A percentile compares a stretch with the other conserved stretches of the same genome.
These are phyloP conservation scores for Rosellinia necatrix DNA, from an alignment of 2,329 filamentous ascomycete species.

Conservation along the genomic window DNA sequence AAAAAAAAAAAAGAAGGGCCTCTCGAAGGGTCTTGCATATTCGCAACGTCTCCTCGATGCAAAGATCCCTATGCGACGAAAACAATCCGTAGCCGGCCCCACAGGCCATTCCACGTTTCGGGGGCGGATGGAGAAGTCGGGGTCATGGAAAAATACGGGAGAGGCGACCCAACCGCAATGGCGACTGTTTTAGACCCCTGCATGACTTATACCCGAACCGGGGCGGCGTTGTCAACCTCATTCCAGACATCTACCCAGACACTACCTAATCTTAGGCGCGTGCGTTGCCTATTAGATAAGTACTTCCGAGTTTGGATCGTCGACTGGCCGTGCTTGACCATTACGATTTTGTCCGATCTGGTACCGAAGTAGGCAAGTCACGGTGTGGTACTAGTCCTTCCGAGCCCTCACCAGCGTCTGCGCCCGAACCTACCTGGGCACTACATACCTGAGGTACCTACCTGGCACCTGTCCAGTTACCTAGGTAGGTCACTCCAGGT, in stretches of 20 bases:
- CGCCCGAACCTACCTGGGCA: neutral
- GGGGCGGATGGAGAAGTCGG: slow-evolving; percentile 17
- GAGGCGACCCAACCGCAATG: slow-evolving; percentile 10
- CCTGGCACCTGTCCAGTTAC: neutral
- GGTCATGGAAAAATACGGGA: slow-evolving; percentile 32
- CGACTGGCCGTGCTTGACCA: slow-evolving; percentile 13
- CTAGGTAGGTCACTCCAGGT: neutral
- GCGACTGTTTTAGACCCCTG: slow-evolving; percentile 9
- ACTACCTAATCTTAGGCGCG: too few relatives aligned
- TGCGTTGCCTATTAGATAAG: too few relatives aligned
- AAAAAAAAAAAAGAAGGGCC: too few relatives aligned
- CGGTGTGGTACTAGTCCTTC: neutral
- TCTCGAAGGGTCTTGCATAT: slow-evolving; percentile 24
- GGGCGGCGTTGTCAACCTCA: slow-evolving; percentile 8
- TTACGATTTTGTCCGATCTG: slow-evolving; percentile 28
- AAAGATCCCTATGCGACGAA: slow-evolving; percentile 25
- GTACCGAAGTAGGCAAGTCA: slow-evolving; percentile 2
- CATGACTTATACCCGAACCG: slow-evolving; percentile 21
- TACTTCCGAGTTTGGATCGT: too few relatives aligned
- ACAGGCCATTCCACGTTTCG: slow-evolving; percentile 7
- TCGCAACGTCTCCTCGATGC: slow-evolving; percentile 17
- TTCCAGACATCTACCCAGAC: too few relatives aligned
- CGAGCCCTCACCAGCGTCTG: neutral
- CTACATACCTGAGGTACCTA: neutral
- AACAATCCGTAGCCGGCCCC: slow-evolving; percentile 18